Base-by-base conservation (phyloP, 768 basidiomycete genomes). In the Naematelia aurantialba region DNA sequence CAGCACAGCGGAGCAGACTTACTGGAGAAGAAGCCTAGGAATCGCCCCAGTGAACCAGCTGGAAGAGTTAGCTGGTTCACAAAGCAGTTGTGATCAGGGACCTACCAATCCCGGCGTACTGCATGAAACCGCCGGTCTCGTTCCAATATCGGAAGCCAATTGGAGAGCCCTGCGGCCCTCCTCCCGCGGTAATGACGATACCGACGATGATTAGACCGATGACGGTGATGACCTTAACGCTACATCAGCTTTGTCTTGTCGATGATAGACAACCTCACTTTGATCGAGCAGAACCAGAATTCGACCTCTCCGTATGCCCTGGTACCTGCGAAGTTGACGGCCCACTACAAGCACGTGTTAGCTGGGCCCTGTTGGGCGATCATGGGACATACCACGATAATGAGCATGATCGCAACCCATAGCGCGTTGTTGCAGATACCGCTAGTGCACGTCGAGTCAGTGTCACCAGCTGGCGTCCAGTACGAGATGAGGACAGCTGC, bases 51-150 rank as follows among this genome's bases (percentile, higher is more conserved):
- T 50, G 27, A 3, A 25, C 5, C 21, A 25, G 19, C 21, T 50
- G 48, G 26, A 50, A 27, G 48, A 50, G 24, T 22, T 11, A 22
- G 5, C 21, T 46, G 5, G 5, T 21, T 27, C 8, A 17, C 17
- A 8, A 11, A 25, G 11, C 45, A 5, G 4, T 8, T n/a, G 27
- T 83, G 1, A 89, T 89, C 64, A 82, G 83, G 1, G 82, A 58
- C 2, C 91, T 91, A 1, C 78, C 75, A 56, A 81, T 78, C 52
- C 30, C 56, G 52, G 81, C 78, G 68, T 83, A 81, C 69, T 92
- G 89, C 5, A 81, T 84, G 69, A 93, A 89, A 0, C 90, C 85
- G 4, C 91, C 91, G 0, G 91, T 90, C 60, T 91, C 59, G 26
- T 46, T 45, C 55, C 55, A 56, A 30, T 44, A 56, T 25, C 55